Base-by-base conservation (phyloP, 1,139 yeast genomes). In the Candida gigantensis region DNA sequence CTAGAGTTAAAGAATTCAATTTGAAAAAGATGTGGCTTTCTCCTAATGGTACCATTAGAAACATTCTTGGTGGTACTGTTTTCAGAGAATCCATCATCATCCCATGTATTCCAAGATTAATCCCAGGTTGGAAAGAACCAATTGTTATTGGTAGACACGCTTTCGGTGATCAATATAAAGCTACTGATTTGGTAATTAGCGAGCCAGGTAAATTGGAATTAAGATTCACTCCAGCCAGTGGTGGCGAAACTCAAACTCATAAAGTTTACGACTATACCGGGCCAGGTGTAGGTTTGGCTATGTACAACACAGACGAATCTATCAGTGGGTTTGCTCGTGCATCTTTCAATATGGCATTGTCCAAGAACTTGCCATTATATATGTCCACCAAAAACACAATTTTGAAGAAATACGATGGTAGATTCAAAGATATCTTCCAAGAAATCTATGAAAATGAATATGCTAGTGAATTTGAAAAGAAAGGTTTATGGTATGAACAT, bases 81-180 rank as follows among this genome's bases (percentile, higher is more conserved):
- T 84, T 84, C 66, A 75, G 94, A 64, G 94, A 84, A 62, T 86
- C 89, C 37, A 84, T 84, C 54, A 83, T 84, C 40, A 84, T 84
- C 49, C 83, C 83, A 44, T 73, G 84, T 52, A 78, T 84, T 46
- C 94, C 94, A 42, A 68, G 92, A 57, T 71, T 84, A 49, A 79
- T 84, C 23, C 84, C 87, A 26, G 81, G 81, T 26, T 84, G 94
- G 94, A 81, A 81, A 53, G 72, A 84, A 54, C 92, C 94, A 40
- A 84, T 84, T 57, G 81, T 84, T 46, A 84, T 84, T 55, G 94
- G 94, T 36, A 81, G 94, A 75, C 94, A 84, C 49, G 94, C 92
- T 13, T 82, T 79, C 55, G 94, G 90, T 48, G 95, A 84, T 57
- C 94, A 84, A 62, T 84, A 84, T 63, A 82, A 81, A 62, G 88